phyloP scores from a whole-genome alignment of 805 yeast genomes.

The Candida takata region DNA sequence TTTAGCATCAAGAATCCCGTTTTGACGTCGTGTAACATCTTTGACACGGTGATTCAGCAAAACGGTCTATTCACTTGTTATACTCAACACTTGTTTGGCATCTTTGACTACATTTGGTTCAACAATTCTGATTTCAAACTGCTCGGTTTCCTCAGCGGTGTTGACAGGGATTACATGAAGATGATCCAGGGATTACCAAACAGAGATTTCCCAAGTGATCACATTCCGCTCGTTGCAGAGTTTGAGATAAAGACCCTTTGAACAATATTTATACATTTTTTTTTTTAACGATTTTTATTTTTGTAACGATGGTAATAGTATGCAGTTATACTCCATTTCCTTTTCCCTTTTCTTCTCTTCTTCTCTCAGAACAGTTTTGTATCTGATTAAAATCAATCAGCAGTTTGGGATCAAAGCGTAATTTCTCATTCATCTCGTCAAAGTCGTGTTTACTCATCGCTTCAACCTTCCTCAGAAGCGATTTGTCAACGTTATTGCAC shows the following conservation, averaged over 20 bases:
- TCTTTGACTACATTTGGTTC: slow-evolving; percentile 56
- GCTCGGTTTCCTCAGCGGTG: slow-evolving; percentile 44
- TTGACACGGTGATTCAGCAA: slow-evolving; percentile 21
- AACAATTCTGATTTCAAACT: slow-evolving; percentile 33
- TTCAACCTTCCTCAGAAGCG: slow-evolving; percentile 28
- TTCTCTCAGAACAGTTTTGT: too few relatives aligned
- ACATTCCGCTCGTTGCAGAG: slow-evolving; percentile 22
- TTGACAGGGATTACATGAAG: slow-evolving; percentile 29
- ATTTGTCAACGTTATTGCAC: slow-evolving; percentile 53
- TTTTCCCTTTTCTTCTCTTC: too few relatives aligned
- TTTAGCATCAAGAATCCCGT: slow-evolving; percentile 27
- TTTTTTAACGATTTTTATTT: too few relatives aligned
- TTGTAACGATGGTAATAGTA: too few relatives aligned
- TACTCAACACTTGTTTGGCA: slow-evolving; percentile 42
- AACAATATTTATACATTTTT: too few relatives aligned
- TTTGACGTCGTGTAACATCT: slow-evolving; percentile 23
- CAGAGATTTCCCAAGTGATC: slow-evolving; percentile 43
- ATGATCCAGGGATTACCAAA: slow-evolving; percentile 45
- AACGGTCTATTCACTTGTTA: slow-evolving; percentile 33
- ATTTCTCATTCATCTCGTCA: slow-evolving; percentile 20
- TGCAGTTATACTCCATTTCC: too few relatives aligned
- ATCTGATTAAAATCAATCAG: slow-evolving; percentile 33
- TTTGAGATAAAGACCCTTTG: slow-evolving; percentile 13
- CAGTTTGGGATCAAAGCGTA: slow-evolving; percentile 37
- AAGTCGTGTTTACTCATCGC: slow-evolving; percentile 20